Evolutionary conservation across 805 yeast species (phyloP), one percentile per base, ranked within the genome.

Genomic region (Dipodascopsis uninucleata): DNA sequence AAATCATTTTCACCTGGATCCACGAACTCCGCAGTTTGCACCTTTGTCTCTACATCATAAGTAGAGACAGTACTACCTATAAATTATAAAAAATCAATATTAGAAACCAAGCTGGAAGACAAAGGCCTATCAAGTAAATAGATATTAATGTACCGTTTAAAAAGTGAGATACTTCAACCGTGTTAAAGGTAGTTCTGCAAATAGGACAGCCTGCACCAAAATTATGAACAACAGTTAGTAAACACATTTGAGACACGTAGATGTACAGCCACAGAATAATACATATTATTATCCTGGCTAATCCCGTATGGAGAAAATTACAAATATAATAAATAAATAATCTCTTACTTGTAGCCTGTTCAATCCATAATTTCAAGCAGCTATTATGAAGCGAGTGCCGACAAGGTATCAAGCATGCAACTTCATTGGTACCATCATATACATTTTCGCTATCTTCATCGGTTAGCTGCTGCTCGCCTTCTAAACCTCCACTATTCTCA

Each of bases 341-440:
- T 28, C 8, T 48, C 60, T 34, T 45, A 52, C 62, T 69, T 58
- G 75, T 77, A 20, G 82, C 76, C 31, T 74, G 69, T 29, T 67
- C 61, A 17, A 75, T 62, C 89, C 89, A 82, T 23, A 70, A 68
- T 28, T 68, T 54, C 28, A 82, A 70, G 55, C 89, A 82, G 12
- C 64, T 56, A 3, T 71, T 65, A 60, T 82, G 89, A 56, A 77
- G 81, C 42, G 56, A 57, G 59, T 81, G 85, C 28, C 63, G 61
- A 58, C 85, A 81, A 2, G 74, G 72, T 9, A 64, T 45, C 17
- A 50, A 55, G 55, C 54, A 31, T 52, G 56, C 60, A 28, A 52
- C 45, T 36, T 43, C 53, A 38, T 39, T 40, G 23, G 51, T 41
- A 5, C 58, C 49, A 5, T 54, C 36, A 39, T 41, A 50, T 44